phyloP scores from a whole-genome alignment of 495 filamentous ascomycete genomes.

The Aspergillus diversus region DNA sequence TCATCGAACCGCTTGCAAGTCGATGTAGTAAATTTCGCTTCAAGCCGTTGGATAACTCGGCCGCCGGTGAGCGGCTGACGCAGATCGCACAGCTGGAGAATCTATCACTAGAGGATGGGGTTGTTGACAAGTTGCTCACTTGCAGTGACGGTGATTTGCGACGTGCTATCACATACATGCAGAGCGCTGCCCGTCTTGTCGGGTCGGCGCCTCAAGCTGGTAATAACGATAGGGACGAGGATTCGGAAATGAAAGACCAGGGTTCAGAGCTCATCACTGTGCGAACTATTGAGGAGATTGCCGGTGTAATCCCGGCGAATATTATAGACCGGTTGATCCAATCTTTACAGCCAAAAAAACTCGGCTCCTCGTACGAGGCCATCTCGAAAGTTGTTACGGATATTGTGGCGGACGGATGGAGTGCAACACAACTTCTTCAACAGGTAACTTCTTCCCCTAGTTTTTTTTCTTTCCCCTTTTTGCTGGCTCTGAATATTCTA shows the following conservation, averaged over 20 bases:
- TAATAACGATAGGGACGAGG: constrained; percentile 54
- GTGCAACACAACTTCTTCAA: constrained; percentile 82
- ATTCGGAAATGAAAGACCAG: constrained; percentile 54
- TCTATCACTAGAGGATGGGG: constrained; percentile 74
- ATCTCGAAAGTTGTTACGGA: constrained; percentile 80
- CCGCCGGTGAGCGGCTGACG: constrained; percentile 72
- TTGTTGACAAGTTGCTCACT: constrained; percentile 77
- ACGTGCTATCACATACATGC: constrained; percentile 94
- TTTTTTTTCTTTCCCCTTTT: not conserved
- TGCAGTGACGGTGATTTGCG: constrained; percentile 93
- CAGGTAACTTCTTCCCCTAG: constrained; percentile 58
- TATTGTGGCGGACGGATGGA: constrained; percentile 97
- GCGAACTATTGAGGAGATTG: constrained; percentile 87
- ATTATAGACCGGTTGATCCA: constrained; percentile 71
- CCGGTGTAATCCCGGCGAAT: constrained; percentile 81
- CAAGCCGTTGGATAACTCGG: constrained; percentile 87
- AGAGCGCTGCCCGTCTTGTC: constrained; percentile 83
- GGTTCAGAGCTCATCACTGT: constrained; percentile 62
- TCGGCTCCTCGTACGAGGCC: constrained; percentile 67
- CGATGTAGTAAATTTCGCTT: constrained; percentile 96
- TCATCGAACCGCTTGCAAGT: constrained; percentile 93
- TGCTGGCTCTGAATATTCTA: not conserved
- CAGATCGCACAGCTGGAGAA: constrained; percentile 80
- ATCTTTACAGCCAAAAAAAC: constrained; percentile 75
- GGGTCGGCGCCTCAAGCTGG: constrained; percentile 51